These are phyloP conservation scores for Fusarium sp. DNA, from an alignment of 2,329 filamentous ascomycete species.

Conservation along the genomic window DNA sequence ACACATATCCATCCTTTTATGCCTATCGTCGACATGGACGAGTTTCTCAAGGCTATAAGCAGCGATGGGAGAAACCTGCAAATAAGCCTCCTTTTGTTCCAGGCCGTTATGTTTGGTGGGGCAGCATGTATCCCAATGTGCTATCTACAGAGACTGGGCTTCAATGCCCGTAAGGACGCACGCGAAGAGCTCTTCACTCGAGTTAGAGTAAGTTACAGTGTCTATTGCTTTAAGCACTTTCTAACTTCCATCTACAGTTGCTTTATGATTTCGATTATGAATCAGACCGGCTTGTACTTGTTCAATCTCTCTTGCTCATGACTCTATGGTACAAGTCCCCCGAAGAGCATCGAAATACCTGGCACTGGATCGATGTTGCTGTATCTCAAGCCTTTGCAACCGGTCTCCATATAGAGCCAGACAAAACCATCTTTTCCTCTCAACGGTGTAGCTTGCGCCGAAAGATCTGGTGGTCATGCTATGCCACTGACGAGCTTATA, in stretches of 20 bases:
- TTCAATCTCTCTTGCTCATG: neutral
- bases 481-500: neutral
- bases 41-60: neutral
- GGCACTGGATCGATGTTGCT: neutral
- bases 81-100: neutral
- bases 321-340: neutral
- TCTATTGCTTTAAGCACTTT: neutral
- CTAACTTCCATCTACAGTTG: neutral
- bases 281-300: neutral
- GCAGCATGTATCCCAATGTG: neutral
- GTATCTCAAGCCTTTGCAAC: neutral
- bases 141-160: neutral
- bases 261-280: neutral
- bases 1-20: neutral
- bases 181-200: neutral
- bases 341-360: neutral
- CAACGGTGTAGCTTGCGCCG: neutral
- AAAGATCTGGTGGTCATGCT: neutral
- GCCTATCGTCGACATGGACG: neutral
- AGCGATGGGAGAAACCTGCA: accelerated
- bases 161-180: neutral
- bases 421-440: accelerated
- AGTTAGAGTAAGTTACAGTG: neutral
- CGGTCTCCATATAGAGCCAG: neutral
- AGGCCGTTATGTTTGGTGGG: neutral